Conservation (phyloP, 257 asterid species). For the Solanum chilense region DNA sequence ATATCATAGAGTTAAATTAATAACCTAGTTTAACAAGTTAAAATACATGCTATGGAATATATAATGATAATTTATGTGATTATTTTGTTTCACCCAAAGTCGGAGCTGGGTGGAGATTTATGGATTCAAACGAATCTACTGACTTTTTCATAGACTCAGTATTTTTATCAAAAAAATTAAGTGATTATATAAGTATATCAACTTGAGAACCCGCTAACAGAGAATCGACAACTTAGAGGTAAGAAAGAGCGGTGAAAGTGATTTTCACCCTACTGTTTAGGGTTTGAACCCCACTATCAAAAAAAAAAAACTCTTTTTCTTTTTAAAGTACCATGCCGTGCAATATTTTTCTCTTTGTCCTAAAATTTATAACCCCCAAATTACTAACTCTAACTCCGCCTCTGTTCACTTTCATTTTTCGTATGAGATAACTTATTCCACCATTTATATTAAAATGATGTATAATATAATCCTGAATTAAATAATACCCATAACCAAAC, state of each 20-base stretch:
- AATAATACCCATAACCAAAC: background rate
- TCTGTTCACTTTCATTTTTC: too few relatives aligned
- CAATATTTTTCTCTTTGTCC: background rate
- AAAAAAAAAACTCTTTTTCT: too few relatives aligned
- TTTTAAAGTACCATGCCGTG: too few relatives aligned
- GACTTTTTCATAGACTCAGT: accelerated
- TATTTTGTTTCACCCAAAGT: accelerated
- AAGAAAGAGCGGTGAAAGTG: background rate
- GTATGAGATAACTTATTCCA: background rate
- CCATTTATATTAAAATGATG: accelerated
- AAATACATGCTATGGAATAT: background rate
- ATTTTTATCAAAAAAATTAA: too few relatives aligned
- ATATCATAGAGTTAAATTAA: background rate
- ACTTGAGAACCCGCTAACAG: background rate
- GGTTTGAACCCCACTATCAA: background rate
- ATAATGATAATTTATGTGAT: too few relatives aligned
- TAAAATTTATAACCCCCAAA: background rate
- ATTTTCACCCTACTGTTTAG: background rate
- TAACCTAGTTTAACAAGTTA: background rate
- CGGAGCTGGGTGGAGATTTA: background rate
- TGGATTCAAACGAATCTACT: accelerated
- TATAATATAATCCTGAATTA: background rate
- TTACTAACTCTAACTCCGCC: background rate
- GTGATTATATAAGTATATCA: background rate
- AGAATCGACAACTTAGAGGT: background rate